Evolutionary conservation across 1,284 basidiomycete genomes (phyloP), one percentile per base, ranked within the genome.

Genomic region (Rugiboletus extremiorientalis): DNA sequence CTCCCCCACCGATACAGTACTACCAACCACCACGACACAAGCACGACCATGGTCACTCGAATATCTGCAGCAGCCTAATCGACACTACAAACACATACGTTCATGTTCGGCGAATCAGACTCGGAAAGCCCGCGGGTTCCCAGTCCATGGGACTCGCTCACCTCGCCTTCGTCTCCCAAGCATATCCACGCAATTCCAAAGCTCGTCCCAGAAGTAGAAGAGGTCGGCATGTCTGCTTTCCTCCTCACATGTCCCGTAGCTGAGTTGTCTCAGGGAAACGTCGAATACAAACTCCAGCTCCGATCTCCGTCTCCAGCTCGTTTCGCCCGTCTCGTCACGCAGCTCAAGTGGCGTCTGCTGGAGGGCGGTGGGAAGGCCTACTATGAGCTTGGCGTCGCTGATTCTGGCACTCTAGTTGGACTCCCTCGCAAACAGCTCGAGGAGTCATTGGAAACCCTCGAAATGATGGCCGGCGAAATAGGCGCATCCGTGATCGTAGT

Each of bases 301-400:
- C 79, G 89, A 20, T 76, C 81, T 49, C 88, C 91, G 0, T 82
- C 88, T 16, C 81, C 85, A 1, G 79, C 85, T 15, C 88, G 90
- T 42, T 89, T 92, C 65, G 81, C 83, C 6, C 83, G 88, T 40
- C 86, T 97, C 20, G 90, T 94, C 55, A 96, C 94, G 2, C 94
- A 97, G 75, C 85, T 96, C 73, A 94, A 96, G 72, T 97, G 95
- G 94, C 84, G 94, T 6, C 81, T 97, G 6, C 86, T 95, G 50
- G 92, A 96, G 72, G 94, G 94, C 18, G 88, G 91, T 6, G 94
- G 94, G 7, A 89, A 92, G 68, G 94, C 94, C 0, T 92, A 94
- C 70, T 97, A 97, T 66, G 94, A 96, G 71, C 84, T 97, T 20
- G 95, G 94, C 18, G 88, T 97, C 1, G 82, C 86, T 36, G 94